phyloP scores from a whole-genome alignment of 2,329 filamentous ascomycete species.

The Neofusicoccum ribis region DNA sequence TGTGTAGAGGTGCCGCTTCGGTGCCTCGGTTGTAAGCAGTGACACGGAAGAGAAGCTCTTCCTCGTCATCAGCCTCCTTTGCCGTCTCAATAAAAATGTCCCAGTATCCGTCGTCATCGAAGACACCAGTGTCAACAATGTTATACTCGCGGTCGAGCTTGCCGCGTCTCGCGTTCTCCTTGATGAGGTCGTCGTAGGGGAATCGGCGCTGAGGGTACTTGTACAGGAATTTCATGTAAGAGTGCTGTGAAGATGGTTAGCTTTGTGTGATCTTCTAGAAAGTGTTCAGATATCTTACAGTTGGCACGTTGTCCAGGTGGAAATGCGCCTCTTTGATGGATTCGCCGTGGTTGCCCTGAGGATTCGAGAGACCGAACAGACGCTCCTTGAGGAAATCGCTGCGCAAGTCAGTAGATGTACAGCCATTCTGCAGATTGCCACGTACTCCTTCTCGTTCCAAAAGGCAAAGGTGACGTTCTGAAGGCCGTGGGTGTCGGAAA shows the following conservation, averaged over 20 bases:
- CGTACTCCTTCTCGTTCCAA: conserved; percentile 95
- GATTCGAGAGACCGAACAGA: conserved; percentile 91
- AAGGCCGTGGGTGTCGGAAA: conserved; percentile 86
- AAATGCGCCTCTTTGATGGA: conserved; percentile 97
- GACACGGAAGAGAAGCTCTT: conserved; percentile 89
- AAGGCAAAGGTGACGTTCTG: conserved; percentile 96
- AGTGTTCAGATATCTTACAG: conserved; percentile 41
- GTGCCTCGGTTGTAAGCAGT: conserved; percentile 95
- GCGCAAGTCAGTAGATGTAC: conserved; percentile 40
- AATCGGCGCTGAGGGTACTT: conserved; percentile 93
- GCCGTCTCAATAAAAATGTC: conserved; percentile 96
- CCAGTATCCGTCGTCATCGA: conserved; percentile 90
- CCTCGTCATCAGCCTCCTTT: conserved; percentile 88
- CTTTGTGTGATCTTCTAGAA: conserved; percentile 27
- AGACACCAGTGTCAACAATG: conserved; percentile 82
- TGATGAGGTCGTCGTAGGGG: conserved; percentile 83
- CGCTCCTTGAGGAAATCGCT: conserved; percentile 94
- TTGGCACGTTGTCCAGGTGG: conserved; percentile 90
- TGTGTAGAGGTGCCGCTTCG: conserved; percentile 86
- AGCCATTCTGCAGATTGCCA: conserved; percentile 20
- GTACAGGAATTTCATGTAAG: conserved; percentile 99
- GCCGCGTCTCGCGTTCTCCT: conserved; percentile 76
- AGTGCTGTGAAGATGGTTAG: conserved; percentile 62
- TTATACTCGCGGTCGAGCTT: conserved; percentile 87
- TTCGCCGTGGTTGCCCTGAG: conserved; percentile 95